A percentile compares a stretch with the other conserved stretches of the same genome.
Evolutionary conservation across 73 alveolate species (phyloP).

Genomic region (Paramecium biaurelia): DNA sequence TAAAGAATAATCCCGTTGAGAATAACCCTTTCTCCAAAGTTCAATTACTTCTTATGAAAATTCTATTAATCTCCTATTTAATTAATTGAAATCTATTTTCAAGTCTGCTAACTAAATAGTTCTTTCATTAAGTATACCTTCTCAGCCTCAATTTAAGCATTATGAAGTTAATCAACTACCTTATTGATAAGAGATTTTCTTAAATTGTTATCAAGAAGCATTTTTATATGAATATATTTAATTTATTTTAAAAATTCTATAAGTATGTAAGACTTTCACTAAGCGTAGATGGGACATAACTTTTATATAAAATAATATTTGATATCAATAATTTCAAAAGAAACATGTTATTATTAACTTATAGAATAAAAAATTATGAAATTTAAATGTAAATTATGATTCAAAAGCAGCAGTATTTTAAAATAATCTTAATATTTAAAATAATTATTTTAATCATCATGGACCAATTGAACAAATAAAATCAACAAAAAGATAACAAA

Average conservation of each 20-base stretch:
- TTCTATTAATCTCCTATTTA: background rate
- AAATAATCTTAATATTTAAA: background rate
- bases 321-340: too few relatives aligned
- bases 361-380: background rate
- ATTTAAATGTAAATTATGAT: background rate
- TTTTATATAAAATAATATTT: too few relatives aligned
- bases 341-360: background rate
- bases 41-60: background rate
- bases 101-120: background rate
- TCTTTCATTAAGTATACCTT: background rate
- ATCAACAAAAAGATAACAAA: background rate
- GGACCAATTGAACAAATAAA: background rate
- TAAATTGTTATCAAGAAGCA: background rate
- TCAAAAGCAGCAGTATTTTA: background rate
- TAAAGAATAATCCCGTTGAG: background rate
- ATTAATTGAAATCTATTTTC: background rate
- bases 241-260: background rate
- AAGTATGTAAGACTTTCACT: too few relatives aligned
- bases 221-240: background rate
- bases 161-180: constrained; percentile 1
- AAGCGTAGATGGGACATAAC: too few relatives aligned
- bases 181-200: background rate
- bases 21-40: background rate
- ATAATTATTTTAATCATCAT: background rate
- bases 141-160: background rate